Conservation (phyloP, 2,329 filamentous ascomycete species). For the Talaromyces sp. region DNA sequence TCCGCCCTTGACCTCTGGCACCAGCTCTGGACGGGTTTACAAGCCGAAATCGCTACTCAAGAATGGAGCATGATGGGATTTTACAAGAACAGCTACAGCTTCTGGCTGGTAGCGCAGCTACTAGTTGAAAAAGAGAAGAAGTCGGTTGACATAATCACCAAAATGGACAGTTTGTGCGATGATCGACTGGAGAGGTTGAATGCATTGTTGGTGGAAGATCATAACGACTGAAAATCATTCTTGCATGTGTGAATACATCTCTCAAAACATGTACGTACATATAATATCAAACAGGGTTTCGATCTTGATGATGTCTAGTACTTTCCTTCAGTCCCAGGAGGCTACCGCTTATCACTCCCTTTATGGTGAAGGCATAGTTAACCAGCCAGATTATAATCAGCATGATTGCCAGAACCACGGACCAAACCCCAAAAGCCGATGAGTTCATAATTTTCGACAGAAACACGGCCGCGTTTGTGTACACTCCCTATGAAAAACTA, state of each 20-base stretch:
- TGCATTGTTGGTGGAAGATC: not conserved
- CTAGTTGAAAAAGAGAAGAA: not conserved
- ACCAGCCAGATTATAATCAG: constrained; percentile 31
- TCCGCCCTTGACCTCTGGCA: not conserved
- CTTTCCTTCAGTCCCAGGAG: constrained; percentile 17
- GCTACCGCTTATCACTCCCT: constrained; percentile 24
- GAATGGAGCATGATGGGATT: not conserved
- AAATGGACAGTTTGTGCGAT: not conserved
- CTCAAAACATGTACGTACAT: not conserved
- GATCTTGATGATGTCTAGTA: not conserved
- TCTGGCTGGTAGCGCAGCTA: not conserved
- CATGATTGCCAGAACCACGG: constrained; percentile 30
- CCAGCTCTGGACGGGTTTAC: not conserved
- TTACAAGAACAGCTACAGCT: not conserved
- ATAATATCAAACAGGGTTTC: not conserved
- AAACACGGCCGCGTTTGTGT: constrained; percentile 34
- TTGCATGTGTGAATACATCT: no score
- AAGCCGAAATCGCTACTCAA: not conserved
- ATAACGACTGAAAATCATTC: no score
- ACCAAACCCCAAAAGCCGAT: constrained; percentile 34
- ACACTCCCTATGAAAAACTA: constrained; percentile 29
- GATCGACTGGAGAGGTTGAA: not conserved
- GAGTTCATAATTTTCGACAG: constrained; percentile 36
- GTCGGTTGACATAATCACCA: not conserved
- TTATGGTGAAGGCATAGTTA: constrained; percentile 26